These are phyloP conservation scores for Leccinum disarticulatum DNA, from an alignment of 768 basidiomycete species.

Conservation along the genomic window DNA sequence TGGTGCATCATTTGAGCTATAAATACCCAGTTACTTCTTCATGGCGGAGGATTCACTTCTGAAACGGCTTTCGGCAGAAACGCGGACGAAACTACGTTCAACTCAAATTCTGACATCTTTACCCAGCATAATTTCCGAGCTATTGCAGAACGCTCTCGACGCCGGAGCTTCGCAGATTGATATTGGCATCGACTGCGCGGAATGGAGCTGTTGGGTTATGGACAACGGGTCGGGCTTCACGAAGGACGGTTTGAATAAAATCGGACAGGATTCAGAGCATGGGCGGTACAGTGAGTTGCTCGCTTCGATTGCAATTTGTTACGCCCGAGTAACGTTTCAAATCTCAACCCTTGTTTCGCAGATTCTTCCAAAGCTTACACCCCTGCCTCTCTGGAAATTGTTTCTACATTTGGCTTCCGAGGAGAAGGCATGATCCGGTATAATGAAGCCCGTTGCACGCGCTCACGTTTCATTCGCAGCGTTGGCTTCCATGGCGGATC, in stretches of 20 bases:
- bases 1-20: conserved; percentile 1
- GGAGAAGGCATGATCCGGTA: conserved; percentile 72
- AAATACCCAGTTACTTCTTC: background rate
- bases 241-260: conserved; percentile 52
- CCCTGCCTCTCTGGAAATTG: conserved; percentile 45
- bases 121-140: conserved; percentile 76
- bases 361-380: conserved; percentile 74
- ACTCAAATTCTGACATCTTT: conserved; percentile 83
- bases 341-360: conserved; percentile 28
- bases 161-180: conserved; percentile 70
- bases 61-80: conserved; percentile 55
- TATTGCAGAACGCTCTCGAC: conserved; percentile 89
- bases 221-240: conserved; percentile 84
- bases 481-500: conserved; percentile 76
- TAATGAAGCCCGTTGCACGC: conserved; percentile 3
- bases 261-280: conserved; percentile 51
- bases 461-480: conserved; percentile 45
- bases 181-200: conserved; percentile 68
- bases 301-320: background rate
- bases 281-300: conserved; percentile 68
- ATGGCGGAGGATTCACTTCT: conserved; percentile 24
- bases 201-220: conserved; percentile 82
- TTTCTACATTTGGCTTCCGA: conserved; percentile 83
- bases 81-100: conserved; percentile 74
- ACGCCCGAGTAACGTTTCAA: background rate